Conservation (phyloP, 164 flowering plant genomes). For the Sextonia rubra region DNA sequence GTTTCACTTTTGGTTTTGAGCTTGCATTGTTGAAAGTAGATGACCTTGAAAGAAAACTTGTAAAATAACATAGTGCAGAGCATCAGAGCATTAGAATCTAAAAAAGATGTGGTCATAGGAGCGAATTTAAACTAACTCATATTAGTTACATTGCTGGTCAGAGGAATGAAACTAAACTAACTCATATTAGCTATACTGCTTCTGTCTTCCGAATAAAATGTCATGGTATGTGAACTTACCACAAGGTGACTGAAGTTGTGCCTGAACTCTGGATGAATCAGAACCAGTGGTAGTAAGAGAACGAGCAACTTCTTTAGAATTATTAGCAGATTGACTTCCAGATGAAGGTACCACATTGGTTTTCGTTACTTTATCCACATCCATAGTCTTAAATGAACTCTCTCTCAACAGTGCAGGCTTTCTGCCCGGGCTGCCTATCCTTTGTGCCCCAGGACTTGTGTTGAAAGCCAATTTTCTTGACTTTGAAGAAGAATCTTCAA, state of each 20-base stretch:
- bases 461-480: slow-evolving; percentile 56
- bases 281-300: slow-evolving; percentile 25
- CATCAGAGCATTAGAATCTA: slow-evolving; percentile 12
- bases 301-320: slow-evolving; percentile 23
- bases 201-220: slow-evolving; percentile 22
- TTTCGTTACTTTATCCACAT: slow-evolving; percentile 37
- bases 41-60: slow-evolving; percentile 67
- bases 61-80: slow-evolving; percentile 11
- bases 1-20: slow-evolving; percentile 67
- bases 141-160: too few relatives aligned
- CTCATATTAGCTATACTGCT: slow-evolving; percentile 12
- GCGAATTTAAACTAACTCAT: too few relatives aligned
- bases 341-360: slow-evolving; percentile 21
- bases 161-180: too few relatives aligned
- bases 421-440: slow-evolving; percentile 34
- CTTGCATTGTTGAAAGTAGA: slow-evolving; percentile 48
- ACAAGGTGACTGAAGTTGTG: slow-evolving; percentile 32
- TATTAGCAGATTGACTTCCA: slow-evolving; percentile 21
- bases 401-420: slow-evolving; percentile 30
- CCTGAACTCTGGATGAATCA: slow-evolving; percentile 15
- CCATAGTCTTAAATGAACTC: too few relatives aligned
- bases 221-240: slow-evolving; percentile 38
- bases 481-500: slow-evolving; percentile 37
- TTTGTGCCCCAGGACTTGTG: slow-evolving; percentile 32
- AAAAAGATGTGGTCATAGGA: too few relatives aligned